These are phyloP conservation scores for Murraya paniculata DNA, from an alignment of 345 rosid species.

Conservation along the genomic window DNA sequence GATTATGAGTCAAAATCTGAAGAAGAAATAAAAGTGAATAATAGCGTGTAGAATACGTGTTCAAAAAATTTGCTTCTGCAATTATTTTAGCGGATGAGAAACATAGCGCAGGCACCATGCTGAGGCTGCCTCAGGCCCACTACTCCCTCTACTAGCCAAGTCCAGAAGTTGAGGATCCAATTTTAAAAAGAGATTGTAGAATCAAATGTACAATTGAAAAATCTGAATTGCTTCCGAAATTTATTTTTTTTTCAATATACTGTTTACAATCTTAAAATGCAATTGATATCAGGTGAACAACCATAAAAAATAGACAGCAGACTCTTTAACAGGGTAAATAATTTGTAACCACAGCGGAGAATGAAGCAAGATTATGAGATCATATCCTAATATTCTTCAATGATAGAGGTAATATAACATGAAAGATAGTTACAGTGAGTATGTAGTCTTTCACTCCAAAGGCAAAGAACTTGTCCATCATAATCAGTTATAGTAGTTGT, in stretches of 20 bases:
- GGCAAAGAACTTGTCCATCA: neutral
- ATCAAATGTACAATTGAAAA: neutral
- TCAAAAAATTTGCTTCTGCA: neutral
- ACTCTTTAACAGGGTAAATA: neutral
- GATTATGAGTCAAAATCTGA: neutral
- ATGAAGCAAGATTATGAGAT: neutral
- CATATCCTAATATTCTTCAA: neutral
- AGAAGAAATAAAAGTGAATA: neutral
- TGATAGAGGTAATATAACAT: neutral
- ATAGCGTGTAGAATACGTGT: neutral
- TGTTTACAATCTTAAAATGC: neutral
- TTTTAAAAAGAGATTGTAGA: neutral
- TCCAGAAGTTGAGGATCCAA: neutral
- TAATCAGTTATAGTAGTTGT: slow-evolving; percentile 5
- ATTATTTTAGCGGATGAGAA: neutral
- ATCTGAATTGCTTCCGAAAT: neutral
- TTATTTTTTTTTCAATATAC: neutral
- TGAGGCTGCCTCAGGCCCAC: neutral
- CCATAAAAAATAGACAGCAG: neutral
- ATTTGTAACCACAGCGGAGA: neutral
- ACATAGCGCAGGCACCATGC: neutral
- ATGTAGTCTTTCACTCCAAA: neutral
- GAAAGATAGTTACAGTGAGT: neutral
- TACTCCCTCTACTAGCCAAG: neutral
- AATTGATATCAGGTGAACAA: neutral